Base-by-base conservation (phyloP, 2,329 filamentous ascomycete species). In the Ophiocordyceps sinensis region DNA sequence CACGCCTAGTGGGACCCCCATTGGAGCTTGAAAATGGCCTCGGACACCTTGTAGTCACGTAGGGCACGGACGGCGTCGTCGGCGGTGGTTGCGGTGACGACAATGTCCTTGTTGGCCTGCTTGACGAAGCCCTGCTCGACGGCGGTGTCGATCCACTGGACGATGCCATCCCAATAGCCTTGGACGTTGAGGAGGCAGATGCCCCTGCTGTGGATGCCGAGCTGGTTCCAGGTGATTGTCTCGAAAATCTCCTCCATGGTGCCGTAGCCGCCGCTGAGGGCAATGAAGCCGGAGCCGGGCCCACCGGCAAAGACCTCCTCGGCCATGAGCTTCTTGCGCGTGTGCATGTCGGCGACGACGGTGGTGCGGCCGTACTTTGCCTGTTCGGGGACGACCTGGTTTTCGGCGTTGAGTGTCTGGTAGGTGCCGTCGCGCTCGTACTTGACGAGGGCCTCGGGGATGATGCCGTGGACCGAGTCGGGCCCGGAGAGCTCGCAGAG, bases 231-330 rank as follows among this genome's bases (percentile, higher is more conserved):
- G 11, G 85, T 93, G 23, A 79, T 79, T 3, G 85, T 77, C 66
- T 93, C 85, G 62, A 94, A 87, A 57, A 98, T 72, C 70, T 98
- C 91, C 66, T 98, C 91, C 58, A 96, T 73, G 2, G 91, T 98
- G 17, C 91, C 91, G 61, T 89, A 98, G 1, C 91, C 91, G 36
- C 89, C 89, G 42, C 75, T 77, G 44, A 98, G 66, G 26, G 87
- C 87, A 34, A 98, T 77, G 64, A 98, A 98, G 12, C 89, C 89
- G 43, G 78, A 82, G 1, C 89, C 89, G 0, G 80, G 77, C 0
- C 83, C 88, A 23, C 86, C 86, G 17, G 76, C 73, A 21, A 93
- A 73, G 14, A 96, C 87, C 59, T 89, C 83, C 52, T 78, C 70
- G 7, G 88, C 89, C 91, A 98, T 96, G 66, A 91, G 71, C 51